phyloP scores from a whole-genome alignment of 805 yeast species.

The Kluyveromyces nonfermentans region DNA sequence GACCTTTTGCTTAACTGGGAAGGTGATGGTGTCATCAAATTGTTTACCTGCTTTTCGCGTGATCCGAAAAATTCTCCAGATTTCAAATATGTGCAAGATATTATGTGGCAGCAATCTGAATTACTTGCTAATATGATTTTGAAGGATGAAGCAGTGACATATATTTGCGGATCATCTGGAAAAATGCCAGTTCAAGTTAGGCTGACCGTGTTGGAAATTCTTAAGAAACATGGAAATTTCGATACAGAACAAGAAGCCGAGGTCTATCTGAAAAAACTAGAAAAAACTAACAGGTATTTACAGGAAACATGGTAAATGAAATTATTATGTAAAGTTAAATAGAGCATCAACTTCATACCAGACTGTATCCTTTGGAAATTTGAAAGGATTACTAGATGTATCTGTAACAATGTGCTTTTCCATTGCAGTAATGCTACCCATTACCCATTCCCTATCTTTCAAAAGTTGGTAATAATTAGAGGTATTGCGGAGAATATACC shows the following conservation, averaged over 20 bases:
- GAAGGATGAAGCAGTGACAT: conserved; percentile 50
- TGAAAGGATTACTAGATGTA: conserved; percentile 50
- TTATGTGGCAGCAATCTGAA: conserved; percentile 42
- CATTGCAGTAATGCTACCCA: conserved; percentile 57
- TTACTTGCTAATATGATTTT: conserved; percentile 44
- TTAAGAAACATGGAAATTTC: conserved; percentile 37
- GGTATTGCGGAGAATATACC: conserved; percentile 54
- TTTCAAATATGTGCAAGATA: conserved; percentile 71
- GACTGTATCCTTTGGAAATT: conserved; percentile 46
- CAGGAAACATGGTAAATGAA: conserved; percentile 78
- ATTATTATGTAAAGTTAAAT: neutral
- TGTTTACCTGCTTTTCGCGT: conserved; percentile 42
- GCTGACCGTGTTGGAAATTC: conserved; percentile 60
- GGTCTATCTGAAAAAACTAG: conserved; percentile 47
- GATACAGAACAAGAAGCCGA: conserved; percentile 37
- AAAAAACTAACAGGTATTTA: conserved; percentile 53
- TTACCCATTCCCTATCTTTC: conserved; percentile 66
- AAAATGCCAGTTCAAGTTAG: conserved; percentile 87
- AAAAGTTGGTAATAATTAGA: conserved; percentile 24
- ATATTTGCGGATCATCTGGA: conserved; percentile 90
- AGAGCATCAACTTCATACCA: conserved; percentile 58
- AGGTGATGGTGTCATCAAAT: conserved; percentile 28
- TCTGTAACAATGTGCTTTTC: conserved; percentile 44
- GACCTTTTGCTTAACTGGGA: conserved; percentile 39
- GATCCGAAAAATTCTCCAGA: conserved; percentile 32